Conservation (phyloP, 148 eudicot species). For the Drosera capensis region DNA sequence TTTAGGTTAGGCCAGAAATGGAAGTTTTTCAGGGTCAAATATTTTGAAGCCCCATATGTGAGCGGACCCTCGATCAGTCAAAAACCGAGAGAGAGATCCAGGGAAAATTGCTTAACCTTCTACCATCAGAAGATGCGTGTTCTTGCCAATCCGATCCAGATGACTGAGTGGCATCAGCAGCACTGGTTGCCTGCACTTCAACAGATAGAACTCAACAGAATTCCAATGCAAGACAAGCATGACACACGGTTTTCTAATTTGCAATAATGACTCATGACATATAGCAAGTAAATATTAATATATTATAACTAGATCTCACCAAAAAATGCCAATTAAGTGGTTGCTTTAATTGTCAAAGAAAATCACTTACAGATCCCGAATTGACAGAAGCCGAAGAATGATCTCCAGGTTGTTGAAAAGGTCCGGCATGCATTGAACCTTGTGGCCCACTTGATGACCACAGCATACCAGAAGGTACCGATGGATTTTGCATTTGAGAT, state of each 20-base stretch:
- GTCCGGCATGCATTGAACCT: background rate
- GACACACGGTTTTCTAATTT: too few species aligned
- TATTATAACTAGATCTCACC: too few species aligned
- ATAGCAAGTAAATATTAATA: too few species aligned
- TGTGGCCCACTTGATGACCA: background rate
- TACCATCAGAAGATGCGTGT: conserved; percentile 55
- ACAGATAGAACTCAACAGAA: conserved; percentile 1
- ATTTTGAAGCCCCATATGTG: background rate
- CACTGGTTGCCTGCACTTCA: conserved; percentile 30
- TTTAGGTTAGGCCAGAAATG: too few species aligned
- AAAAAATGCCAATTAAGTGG: too few species aligned
- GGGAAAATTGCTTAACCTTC: conserved; percentile 31
- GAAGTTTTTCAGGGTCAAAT: background rate
- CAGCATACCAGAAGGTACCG: background rate
- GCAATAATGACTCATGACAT: too few species aligned
- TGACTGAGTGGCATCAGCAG: conserved; percentile 30
- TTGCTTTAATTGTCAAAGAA: background rate
- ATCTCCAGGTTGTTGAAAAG: background rate
- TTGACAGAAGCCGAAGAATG: background rate
- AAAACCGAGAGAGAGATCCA: background rate
- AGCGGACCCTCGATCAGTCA: too few species aligned
- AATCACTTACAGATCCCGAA: background rate
- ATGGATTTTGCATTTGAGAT: background rate
- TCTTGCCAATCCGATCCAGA: conserved; percentile 92
- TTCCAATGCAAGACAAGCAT: background rate